Evolutionary conservation across 257 asterid genomes (phyloP).

Genomic region (Gentiana macrophylla): DNA sequence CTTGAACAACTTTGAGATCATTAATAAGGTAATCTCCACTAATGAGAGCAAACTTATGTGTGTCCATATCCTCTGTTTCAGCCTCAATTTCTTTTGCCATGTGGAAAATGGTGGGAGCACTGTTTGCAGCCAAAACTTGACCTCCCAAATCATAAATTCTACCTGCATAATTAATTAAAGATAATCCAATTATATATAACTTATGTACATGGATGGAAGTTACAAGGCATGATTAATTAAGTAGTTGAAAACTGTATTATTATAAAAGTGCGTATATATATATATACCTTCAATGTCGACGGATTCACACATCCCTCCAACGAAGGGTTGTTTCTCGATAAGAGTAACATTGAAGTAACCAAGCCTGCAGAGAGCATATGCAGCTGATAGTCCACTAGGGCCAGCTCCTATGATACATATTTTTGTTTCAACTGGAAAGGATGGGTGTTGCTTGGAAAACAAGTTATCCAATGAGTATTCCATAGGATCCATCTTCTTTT

Average conservation of each 20-base stretch:
- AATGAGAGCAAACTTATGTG: conserved; percentile 38
- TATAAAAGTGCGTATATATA: background rate
- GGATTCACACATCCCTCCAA: conserved; percentile 71
- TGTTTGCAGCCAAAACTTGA: conserved; percentile 70
- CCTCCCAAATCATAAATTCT: conserved; percentile 73
- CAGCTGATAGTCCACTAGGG: conserved; percentile 66
- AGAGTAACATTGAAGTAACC: conserved; percentile 45
- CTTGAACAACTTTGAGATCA: conserved; percentile 40
- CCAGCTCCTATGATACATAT: conserved; percentile 63
- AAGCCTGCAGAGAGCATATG: conserved; percentile 47
- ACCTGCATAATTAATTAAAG: conserved; percentile 21
- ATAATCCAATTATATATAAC: background rate
- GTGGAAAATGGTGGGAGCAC: conserved; percentile 60
- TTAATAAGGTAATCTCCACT: conserved; percentile 24
- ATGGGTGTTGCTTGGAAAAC: conserved; percentile 43
- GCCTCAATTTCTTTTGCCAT: conserved; percentile 53
- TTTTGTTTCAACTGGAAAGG: conserved; percentile 31
- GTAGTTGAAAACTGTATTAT: background rate
- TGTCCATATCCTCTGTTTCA: conserved; percentile 53
- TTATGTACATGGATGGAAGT: background rate
- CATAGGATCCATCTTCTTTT: conserved; percentile 18
- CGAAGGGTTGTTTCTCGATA: conserved; percentile 37
- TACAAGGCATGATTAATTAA: background rate
- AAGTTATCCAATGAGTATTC: conserved; percentile 21
- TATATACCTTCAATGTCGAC: conserved; percentile 41